Percentiles rank a stretch among this genome's conserved stretches.
Evolutionary conservation across 345 rosid genomes (phyloP).

Genomic region (Barbarea vulgaris): DNA sequence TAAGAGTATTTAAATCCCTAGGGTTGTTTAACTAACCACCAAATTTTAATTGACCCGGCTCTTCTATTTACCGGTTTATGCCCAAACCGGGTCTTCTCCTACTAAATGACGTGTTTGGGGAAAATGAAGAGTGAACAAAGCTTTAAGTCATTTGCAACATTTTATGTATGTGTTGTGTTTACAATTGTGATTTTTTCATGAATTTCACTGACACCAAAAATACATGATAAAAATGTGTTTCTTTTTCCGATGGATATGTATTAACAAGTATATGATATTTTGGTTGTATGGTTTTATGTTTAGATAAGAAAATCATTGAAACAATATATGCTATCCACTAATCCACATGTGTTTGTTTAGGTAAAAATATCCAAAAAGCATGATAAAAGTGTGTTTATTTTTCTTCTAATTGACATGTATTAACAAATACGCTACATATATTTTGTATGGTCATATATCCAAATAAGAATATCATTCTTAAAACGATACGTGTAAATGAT

Average conservation of each 20-base stretch:
- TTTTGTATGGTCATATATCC: background rate
- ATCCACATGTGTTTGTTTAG: background rate
- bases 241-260: background rate
- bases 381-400: no score
- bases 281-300: no score
- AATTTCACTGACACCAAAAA: background rate
- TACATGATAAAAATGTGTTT: background rate
- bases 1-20: slow-evolving; percentile 63
- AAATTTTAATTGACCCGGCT: slow-evolving; percentile 23
- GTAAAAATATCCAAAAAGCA: no score
- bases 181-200: background rate
- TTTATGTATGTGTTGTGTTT: background rate
- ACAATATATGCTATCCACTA: no score
- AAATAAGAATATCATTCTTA: background rate
- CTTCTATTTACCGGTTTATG: slow-evolving; percentile 12
- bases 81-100: slow-evolving; percentile 11
- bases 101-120: background rate
- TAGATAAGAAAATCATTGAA: background rate
- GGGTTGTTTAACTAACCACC: slow-evolving; percentile 57
- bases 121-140: background rate
- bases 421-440: no score
- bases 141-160: background rate
- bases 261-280: background rate
- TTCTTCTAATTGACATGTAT: background rate
- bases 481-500: background rate